Evolutionary conservation across 768 basidiomycete genomes (phyloP).

Genomic region (Lactifluus piperatus): DNA sequence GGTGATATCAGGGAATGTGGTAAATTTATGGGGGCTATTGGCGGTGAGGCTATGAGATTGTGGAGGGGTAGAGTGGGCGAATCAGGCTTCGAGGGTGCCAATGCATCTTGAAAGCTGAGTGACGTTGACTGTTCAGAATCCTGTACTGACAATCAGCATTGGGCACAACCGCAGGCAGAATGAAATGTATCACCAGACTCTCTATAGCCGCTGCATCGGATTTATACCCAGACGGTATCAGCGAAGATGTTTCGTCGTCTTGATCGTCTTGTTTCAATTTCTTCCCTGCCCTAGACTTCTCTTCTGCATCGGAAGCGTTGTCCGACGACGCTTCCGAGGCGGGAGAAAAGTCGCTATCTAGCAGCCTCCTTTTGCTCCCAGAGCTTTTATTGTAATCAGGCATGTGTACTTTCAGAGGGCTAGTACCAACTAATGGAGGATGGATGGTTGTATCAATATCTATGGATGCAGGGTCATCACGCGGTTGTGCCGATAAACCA

Average conservation of each 20-base stretch:
- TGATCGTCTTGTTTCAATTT: not conserved
- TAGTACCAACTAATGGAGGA: not conserved
- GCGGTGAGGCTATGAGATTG: not conserved
- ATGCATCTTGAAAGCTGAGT: not conserved
- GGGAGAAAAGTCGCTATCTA: not conserved
- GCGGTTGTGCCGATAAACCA: not conserved
- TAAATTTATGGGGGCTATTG: not conserved
- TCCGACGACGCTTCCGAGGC: not conserved
- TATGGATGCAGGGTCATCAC: not conserved
- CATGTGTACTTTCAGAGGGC: not conserved
- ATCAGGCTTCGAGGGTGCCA: not conserved
- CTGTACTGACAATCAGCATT: not conserved
- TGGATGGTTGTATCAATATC: not conserved
- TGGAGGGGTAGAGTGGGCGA: not conserved
- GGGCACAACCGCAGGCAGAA: too few relatives aligned
- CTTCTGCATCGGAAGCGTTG: not conserved
- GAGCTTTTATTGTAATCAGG: not conserved
- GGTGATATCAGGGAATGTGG: constrained; percentile 1
- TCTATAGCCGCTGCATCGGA: not conserved
- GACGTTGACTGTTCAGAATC: not conserved
- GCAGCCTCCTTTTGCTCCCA: constrained; percentile 7
- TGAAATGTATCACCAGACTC: not conserved
- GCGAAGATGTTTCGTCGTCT: not conserved
- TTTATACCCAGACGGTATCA: not conserved
- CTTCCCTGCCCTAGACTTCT: not conserved